Base-by-base conservation (phyloP, 495 filamentous ascomycete genomes). In the Amniculicola lignicola region DNA sequence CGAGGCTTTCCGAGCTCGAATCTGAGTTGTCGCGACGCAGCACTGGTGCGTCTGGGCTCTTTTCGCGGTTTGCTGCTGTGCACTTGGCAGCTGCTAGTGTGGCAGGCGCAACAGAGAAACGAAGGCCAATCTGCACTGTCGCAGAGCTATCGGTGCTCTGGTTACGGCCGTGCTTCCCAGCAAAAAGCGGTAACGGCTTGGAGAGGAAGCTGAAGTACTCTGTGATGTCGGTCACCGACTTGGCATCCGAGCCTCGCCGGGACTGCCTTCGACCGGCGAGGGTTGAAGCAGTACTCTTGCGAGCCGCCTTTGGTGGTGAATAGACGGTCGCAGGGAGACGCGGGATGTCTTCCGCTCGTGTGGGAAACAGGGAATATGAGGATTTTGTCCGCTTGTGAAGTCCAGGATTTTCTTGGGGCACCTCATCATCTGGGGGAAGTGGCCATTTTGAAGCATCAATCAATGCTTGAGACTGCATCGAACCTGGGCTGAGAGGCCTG, bases 71-170 rank as follows among this genome's bases (percentile, higher is more conserved):
- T 10, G 33, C 16, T n/a, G 39, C 25, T 1, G 49, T 65, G 43
- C 53, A 61, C 21, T 65, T 54, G 18, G 57, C 62, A 21, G 63
- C 63, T n/a, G 63, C 63, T 31, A 66, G 58, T 11, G 60, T 48
- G 5, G 61, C 56, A 11, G 64, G 64, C 12, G 61, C 64, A 15
- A 67, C 61, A 15, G 64, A 67, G 42, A 67, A 64, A 5, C 64
- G 61, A 11, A 67, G 53, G 4, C 64, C 64, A 27, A 67, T 67
- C 25, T 67, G 64, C 11, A 67, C 64, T 0, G 64, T 67, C 14
- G 64, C 64, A 35, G 61, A 61, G 57, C 64, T 67, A 21, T 52
- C 61, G 0, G 51, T 52, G 39, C 64, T 67, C 6, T 50, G 38
- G 9, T 53, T 44, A 15, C 61, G 64, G 1, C 52, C 35, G 18